Percentiles rank a stretch among this genome's conserved stretches.
Evolutionary conservation across 768 basidiomycete genomes (phyloP).

Genomic region (Megacollybia marginata): DNA sequence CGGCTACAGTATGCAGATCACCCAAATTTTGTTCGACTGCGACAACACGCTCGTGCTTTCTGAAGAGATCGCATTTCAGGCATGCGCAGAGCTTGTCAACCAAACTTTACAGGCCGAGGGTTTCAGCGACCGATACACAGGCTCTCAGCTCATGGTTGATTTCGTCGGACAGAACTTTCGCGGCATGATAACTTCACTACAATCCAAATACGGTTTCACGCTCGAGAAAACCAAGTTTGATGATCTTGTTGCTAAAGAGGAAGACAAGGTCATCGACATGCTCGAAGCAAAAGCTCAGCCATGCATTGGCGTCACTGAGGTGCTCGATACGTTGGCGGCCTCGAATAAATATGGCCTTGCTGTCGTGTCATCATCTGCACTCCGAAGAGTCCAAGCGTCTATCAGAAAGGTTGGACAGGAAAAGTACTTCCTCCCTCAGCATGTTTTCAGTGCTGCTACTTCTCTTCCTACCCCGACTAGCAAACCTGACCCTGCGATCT

Average conservation of each 20-base stretch:
- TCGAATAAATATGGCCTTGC: slow-evolving; percentile 10
- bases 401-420: slow-evolving; percentile 14
- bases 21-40: slow-evolving; percentile 17
- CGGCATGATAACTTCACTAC: slow-evolving; percentile 12
- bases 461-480: slow-evolving; percentile 15
- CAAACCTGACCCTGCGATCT: slow-evolving; percentile 19
- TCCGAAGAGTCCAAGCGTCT: slow-evolving; percentile 14
- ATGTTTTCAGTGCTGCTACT: slow-evolving; percentile 17
- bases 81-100: slow-evolving; percentile 17
- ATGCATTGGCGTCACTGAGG: slow-evolving; percentile 10
- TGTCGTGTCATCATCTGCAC: slow-evolving; percentile 17
- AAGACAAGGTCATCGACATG: slow-evolving; percentile 53
- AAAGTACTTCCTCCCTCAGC: slow-evolving; percentile 10
- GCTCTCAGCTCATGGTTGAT: slow-evolving; percentile 9
- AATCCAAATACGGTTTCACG: slow-evolving; percentile 9
- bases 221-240: slow-evolving; percentile 10
- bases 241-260: slow-evolving; percentile 14
- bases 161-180: slow-evolving; percentile 20
- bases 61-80: slow-evolving; percentile 16
- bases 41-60: slow-evolving; percentile 18
- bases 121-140: slow-evolving; percentile 13
- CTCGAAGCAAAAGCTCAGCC: slow-evolving; percentile 37
- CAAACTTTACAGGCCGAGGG: slow-evolving; percentile 12
- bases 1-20: slow-evolving; percentile 5
- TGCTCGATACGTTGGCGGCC: slow-evolving; percentile 6